Percentiles rank a stretch among this genome's conserved stretches.
Evolutionary conservation across 2,329 filamentous ascomycete genomes (phyloP).

Genomic region (Phoma sp.): DNA sequence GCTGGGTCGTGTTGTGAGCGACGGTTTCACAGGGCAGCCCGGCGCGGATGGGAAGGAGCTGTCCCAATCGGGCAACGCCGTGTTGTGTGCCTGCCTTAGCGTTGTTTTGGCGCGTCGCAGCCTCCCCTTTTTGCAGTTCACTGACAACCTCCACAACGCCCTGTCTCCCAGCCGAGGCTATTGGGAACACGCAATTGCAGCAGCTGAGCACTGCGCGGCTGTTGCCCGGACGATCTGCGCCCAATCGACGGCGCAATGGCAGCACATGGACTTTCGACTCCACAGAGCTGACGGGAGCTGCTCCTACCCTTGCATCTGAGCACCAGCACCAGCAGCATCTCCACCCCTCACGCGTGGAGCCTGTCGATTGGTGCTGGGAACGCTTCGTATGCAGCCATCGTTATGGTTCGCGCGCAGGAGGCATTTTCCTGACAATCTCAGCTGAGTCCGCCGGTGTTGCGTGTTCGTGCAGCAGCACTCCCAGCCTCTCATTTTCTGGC

Average conservation of each 20-base stretch:
- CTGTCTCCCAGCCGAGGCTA: constrained; percentile 34
- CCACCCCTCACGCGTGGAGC: constrained; percentile 39
- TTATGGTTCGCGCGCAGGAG: constrained; percentile 33
- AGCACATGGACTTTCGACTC: constrained; percentile 17
- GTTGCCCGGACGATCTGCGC: constrained; percentile 35
- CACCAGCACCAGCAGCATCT: constrained; percentile 15
- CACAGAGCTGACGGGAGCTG: constrained; percentile 27
- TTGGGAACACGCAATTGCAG: constrained; percentile 24
- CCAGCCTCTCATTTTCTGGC: constrained; percentile 37
- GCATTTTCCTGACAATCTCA: constrained; percentile 34
- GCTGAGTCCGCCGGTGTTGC: constrained; percentile 36
- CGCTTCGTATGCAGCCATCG: constrained; percentile 11
- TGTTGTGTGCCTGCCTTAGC: constrained; percentile 34
- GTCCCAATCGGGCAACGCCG: constrained; percentile 29
- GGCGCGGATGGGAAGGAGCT: constrained; percentile 35
- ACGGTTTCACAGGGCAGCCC: constrained; percentile 28
- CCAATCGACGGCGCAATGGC: constrained; percentile 20
- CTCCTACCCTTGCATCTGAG: constrained; percentile 9
- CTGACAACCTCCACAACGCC: constrained; percentile 16
- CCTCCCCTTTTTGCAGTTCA: constrained; percentile 30
- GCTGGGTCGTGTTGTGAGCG: constrained; percentile 37
- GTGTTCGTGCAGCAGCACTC: constrained; percentile 21
- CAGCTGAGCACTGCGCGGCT: constrained; percentile 27
- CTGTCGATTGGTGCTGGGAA: constrained; percentile 36
- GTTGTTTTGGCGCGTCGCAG: constrained; percentile 22